These are phyloP conservation scores for Glaciozyma antarctica DNA, from an alignment of 768 basidiomycete species.

Conservation along the genomic window DNA sequence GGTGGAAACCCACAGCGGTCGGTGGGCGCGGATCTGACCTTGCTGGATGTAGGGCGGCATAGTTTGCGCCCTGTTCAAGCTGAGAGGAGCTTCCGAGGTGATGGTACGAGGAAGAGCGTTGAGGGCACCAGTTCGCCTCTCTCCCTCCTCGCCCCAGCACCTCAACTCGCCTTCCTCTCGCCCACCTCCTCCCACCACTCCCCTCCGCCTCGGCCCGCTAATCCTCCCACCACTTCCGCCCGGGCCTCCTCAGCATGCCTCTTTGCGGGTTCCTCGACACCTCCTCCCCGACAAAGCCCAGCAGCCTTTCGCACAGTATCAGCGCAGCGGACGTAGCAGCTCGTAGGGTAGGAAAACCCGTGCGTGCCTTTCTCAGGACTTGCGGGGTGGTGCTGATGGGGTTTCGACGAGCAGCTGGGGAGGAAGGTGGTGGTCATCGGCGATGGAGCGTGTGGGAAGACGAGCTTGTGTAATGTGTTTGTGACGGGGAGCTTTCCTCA, in stretches of 20 bases:
- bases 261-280: not conserved
- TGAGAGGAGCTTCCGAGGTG: too few relatives aligned
- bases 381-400: not conserved
- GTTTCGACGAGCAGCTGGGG: not conserved
- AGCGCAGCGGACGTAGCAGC: not conserved
- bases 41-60: not conserved
- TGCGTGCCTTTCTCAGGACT: not conserved
- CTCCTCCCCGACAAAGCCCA: not conserved
- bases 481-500: constrained; percentile 87
- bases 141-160: not conserved
- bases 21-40: not conserved
- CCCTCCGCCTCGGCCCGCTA: not conserved
- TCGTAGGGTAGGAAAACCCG: not conserved
- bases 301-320: not conserved
- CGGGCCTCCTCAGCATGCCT: not conserved
- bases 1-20: not conserved
- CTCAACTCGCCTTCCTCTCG: not conserved
- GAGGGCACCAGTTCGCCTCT: too few relatives aligned
- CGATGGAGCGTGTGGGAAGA: constrained; percentile 81
- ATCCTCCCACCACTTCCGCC: not conserved
- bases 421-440: constrained; percentile 64
- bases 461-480: constrained; percentile 60
- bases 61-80: not conserved
- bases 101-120: not conserved
- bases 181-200: not conserved